These are phyloP conservation scores for Solanum chilense DNA, from an alignment of 257 asterid species.

Conservation along the genomic window DNA sequence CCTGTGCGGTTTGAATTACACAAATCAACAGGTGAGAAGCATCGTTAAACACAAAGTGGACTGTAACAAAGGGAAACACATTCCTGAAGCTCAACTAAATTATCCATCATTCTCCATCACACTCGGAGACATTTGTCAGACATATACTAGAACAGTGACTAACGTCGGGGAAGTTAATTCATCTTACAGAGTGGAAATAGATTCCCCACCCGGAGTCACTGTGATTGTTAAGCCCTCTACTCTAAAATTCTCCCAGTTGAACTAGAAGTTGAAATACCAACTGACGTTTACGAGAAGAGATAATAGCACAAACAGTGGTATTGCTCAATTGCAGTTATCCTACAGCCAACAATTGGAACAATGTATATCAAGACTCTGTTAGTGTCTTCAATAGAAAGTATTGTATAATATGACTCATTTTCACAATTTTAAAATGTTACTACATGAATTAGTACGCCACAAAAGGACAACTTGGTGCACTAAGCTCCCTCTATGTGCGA, in stretches of 20 bases:
- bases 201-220: constrained; percentile 10
- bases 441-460: too few relatives aligned
- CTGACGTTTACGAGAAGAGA: constrained; percentile 4
- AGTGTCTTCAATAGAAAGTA: neutral
- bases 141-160: constrained; percentile 23
- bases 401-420: too few relatives aligned
- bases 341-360: neutral
- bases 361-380: neutral
- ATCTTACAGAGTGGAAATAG: constrained; percentile 12
- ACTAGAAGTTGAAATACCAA: constrained; percentile 13
- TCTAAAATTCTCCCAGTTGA: constrained; percentile 5
- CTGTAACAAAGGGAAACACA: constrained; percentile 5
- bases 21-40: constrained; percentile 1
- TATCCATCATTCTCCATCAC: constrained; percentile 11
- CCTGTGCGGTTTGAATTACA: constrained; percentile 36
- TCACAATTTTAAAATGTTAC: too few relatives aligned
- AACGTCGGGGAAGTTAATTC: constrained; percentile 19
- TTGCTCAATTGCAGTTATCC: constrained; percentile 5
- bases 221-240: constrained; percentile 14
- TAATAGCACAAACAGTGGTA: neutral
- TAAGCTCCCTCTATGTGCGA: too few relatives aligned
- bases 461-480: too few relatives aligned
- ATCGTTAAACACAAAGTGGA: constrained; percentile 3
- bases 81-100: constrained; percentile 14
- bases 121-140: neutral